These are phyloP conservation scores for Aspergillus sojae DNA, from an alignment of 2,329 filamentous ascomycete genomes.

Conservation along the genomic window DNA sequence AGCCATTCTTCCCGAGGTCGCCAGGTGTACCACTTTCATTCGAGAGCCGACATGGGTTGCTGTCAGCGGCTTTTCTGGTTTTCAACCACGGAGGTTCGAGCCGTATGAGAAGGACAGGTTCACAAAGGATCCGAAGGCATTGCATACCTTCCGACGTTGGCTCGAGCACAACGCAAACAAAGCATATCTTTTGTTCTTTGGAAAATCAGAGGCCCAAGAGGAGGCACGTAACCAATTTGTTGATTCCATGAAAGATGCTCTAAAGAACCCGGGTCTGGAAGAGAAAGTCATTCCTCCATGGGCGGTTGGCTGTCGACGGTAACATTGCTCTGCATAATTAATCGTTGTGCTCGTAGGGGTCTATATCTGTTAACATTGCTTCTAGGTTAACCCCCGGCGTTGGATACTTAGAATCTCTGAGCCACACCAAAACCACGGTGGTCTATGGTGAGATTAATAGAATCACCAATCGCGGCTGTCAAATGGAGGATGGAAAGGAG, in stretches of 20 bases:
- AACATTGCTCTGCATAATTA: no score
- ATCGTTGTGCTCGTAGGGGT: no score
- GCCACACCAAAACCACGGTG: slow-evolving; percentile 48
- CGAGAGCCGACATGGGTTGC: slow-evolving; percentile 26
- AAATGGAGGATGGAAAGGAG: slow-evolving; percentile 23
- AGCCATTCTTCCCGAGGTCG: slow-evolving; percentile 22
- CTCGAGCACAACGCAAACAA: slow-evolving; percentile 1
- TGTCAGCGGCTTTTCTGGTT: not conserved
- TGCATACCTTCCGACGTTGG: not conserved
- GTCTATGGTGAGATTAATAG: slow-evolving; percentile 43
- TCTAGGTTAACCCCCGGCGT: slow-evolving; percentile 41
- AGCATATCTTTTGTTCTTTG: not conserved
- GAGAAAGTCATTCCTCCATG: no score
- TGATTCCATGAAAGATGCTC: no score
- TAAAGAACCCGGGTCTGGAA: no score
- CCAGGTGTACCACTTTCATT: slow-evolving; percentile 23
- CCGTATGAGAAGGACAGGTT: not conserved
- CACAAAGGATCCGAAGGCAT: not conserved
- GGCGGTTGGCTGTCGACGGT: slow-evolving; percentile 41
- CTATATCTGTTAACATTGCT: no score
- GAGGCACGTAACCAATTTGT: no score
- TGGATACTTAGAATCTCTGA: slow-evolving; percentile 47
- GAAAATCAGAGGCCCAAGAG: slow-evolving; percentile 11
- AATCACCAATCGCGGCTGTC: slow-evolving; percentile 38
- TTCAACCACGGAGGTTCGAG: not conserved